Percentiles rank a stretch among this genome's conserved stretches.
Conservation (phyloP, 1,284 basidiomycete genomes). For the Cystobasidiaceae sp. region DNA sequence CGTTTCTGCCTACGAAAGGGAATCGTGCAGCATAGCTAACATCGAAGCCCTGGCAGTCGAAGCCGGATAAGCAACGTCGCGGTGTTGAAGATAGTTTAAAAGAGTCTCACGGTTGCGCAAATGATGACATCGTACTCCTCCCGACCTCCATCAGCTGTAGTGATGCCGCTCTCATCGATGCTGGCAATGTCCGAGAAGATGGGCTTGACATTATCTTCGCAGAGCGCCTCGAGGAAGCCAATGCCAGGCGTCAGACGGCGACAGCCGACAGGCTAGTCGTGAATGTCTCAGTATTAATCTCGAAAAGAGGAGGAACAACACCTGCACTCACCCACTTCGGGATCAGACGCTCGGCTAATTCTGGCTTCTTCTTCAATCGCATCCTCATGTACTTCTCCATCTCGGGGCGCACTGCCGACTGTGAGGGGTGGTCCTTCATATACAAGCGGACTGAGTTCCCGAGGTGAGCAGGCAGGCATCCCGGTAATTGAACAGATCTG, state of each 20-base stretch:
- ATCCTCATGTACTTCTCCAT: constrained; percentile 37
- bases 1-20: constrained; percentile 22
- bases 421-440: constrained; percentile 51
- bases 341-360: constrained; percentile 3
- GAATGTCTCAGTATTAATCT: not conserved
- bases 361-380: not conserved
- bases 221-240: constrained; percentile 32
- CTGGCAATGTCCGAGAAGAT: constrained; percentile 21
- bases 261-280: not conserved
- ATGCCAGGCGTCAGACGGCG: constrained; percentile 25
- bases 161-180: constrained; percentile 18
- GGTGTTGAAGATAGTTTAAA: not conserved
- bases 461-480: not conserved
- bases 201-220: constrained; percentile 15
- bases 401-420: constrained; percentile 44
- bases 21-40: constrained; percentile 14
- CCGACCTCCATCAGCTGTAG: constrained; percentile 14
- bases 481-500: not conserved
- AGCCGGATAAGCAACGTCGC: too few relatives aligned
- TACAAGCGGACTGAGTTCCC: constrained; percentile 54
- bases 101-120: constrained; percentile 17
- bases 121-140: constrained; percentile 27
- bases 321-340: constrained; percentile 29
- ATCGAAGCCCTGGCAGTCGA: constrained; percentile 31
- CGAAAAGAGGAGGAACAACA: not conserved